Evolutionary conservation across 1,139 yeast species (phyloP), one percentile per base, ranked within the genome.

Genomic region (Meyerozyma smithsonii): DNA sequence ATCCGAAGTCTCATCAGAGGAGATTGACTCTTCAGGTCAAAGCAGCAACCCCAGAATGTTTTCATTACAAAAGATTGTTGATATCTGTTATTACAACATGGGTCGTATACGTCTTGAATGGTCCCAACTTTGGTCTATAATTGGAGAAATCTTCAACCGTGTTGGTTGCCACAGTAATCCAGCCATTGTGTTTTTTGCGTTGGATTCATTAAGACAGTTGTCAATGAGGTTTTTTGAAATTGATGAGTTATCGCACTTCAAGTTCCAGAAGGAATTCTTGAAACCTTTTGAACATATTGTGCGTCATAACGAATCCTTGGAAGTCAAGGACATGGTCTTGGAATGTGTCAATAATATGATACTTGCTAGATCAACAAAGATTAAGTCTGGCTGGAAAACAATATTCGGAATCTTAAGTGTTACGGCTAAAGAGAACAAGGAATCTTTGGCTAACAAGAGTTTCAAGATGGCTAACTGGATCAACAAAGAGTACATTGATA

Each of bases 71-170:
- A 94, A 94, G 56, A 85, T 94, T 72, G 96, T 94, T 38, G 98
- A 94, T 61, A 95, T 94, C 36, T 90, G 97, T 62, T 92, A 92
- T 61, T 94, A 94, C 66, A 94, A 94, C 59, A 92, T 94, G 97
- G 81, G 81, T 42, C 85, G 98, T 69, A 89, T 94, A 52, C 81
- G 96, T 58, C 81, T 94, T 47, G 97, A 94, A 64, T 94, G 98
- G 97, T 80, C 96, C 7, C 95, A 88, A 43, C 70, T 94, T 44
- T 94, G 99, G 99, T 77, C 84, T 6, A 84, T 87, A 10, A 85
- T 94, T 85, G 96, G 96, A 10, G 86, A 79, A 47, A 87, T 89
- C 34, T 92, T 94, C 64, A 87, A 88, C 49, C 76, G 72, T 36
- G 92, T 89, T 47, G 95, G 96, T 2, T 83, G 95, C 46, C 87